phyloP scores from a whole-genome alignment of 768 basidiomycete species.

The Naematelia encephala region DNA sequence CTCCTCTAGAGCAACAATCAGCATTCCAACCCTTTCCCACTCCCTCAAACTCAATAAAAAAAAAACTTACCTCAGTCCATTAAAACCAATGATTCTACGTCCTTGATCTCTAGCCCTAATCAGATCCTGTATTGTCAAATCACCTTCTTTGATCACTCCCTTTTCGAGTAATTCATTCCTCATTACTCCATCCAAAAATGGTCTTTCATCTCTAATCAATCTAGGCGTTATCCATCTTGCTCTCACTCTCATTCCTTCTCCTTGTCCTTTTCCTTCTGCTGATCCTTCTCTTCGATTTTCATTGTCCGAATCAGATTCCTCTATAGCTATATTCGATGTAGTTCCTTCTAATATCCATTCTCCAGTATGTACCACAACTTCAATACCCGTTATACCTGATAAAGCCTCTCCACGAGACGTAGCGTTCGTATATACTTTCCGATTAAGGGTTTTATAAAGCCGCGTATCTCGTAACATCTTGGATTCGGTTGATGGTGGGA shows the following conservation, averaged over 20 bases:
- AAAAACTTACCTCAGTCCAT: conserved; percentile 36
- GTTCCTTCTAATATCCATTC: conserved; percentile 30
- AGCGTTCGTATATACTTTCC: conserved; percentile 32
- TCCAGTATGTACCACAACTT: conserved; percentile 34
- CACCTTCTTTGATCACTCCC: conserved; percentile 27
- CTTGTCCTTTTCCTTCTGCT: too few relatives aligned
- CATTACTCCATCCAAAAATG: conserved; percentile 38
- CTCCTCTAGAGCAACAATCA: conserved; percentile 15
- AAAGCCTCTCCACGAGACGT: conserved; percentile 12
- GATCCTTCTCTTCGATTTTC: too few relatives aligned
- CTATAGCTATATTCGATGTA: conserved; percentile 43
- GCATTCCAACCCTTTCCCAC: conserved; percentile 17
- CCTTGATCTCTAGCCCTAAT: conserved; percentile 12
- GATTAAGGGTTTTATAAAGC: conserved; percentile 33
- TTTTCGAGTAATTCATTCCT: conserved; percentile 27
- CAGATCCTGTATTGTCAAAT: conserved; percentile 30
- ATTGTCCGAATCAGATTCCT: conserved; percentile 4
- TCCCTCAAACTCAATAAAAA: conserved; percentile 2
- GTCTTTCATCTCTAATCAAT: conserved; percentile 1
- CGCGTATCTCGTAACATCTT: conserved; percentile 12
- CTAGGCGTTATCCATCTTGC: conserved; percentile 31
- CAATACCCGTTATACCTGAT: conserved; percentile 3
- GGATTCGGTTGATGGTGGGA: conserved; percentile 3
- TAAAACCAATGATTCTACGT: conserved; percentile 37
- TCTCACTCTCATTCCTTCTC: too few relatives aligned